Evolutionary conservation across 495 filamentous ascomycete species (phyloP), one percentile per base, ranked within the genome.

Genomic region (Umbilicaria muhlenbergii): DNA sequence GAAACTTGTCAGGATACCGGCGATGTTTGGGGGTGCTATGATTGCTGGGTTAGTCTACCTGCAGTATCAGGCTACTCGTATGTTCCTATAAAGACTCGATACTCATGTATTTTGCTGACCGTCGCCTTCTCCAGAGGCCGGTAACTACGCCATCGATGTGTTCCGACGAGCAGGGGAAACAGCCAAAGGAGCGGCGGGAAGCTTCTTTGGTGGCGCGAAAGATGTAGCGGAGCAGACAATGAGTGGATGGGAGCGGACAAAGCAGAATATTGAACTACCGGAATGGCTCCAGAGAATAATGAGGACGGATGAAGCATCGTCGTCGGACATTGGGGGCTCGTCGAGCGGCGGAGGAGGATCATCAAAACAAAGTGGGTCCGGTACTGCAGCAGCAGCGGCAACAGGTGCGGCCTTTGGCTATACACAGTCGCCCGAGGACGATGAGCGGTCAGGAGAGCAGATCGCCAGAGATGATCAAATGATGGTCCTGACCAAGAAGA

Each of bases 401-500:
- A 77, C 76, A 14, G 81, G 77, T 16, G 73, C 78, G 11, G 84
- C 84, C 3, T 86, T 88, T 57, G 89, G 79, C 28, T 85, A 83
- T 52, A 74, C 82, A 31, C 64, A 79, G 46, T 70, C 76, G 3
- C 67, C 76, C 10, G 86, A 93, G 19, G 71, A 83, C 24, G 86
- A 93, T 51, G 53, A 63, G 0, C 65, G 82, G 18, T 63, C 63
- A 18, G 75, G 73, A 34, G 70, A 71, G 38, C 70, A 83, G 51
- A 64, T 66, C 43, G 83, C 87, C 4, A 76, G 81, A 53, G 89
- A 99, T 55, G 91, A 99, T 54, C 91, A 99, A 60, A 99, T 99
- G 89, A 99, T 99, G 91, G 67, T 94, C 50, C 68, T 99, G 59
- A 99, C 91, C 0, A 88, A 88, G 64, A 94, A 93, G 62, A 99